phyloP scores from a whole-genome alignment of 805 yeast species.

The Candida ipomoeae region DNA sequence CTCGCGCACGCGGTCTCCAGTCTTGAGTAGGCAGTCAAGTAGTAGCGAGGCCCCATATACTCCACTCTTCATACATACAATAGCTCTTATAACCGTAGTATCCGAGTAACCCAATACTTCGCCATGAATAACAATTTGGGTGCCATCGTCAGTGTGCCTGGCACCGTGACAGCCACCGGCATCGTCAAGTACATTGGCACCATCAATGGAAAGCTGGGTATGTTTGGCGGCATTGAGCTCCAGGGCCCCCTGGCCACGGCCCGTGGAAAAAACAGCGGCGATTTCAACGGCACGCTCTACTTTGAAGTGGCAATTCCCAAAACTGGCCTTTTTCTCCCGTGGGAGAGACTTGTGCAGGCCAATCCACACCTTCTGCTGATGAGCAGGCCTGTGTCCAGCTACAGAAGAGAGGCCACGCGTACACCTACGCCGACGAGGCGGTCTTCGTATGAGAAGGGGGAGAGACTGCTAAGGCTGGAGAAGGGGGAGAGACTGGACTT shows the following conservation, averaged over 20 bases:
- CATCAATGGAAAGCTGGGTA: constrained; percentile 66
- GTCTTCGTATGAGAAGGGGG: not conserved
- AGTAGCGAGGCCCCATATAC: too few relatives aligned
- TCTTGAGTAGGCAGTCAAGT: not conserved
- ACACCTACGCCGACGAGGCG: constrained; percentile 3
- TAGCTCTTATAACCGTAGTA: too few relatives aligned
- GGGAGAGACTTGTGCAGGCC: constrained; percentile 37
- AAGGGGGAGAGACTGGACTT: not conserved
- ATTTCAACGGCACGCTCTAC: constrained; percentile 65
- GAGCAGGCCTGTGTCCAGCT: constrained; percentile 5
- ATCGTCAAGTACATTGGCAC: constrained; percentile 66
- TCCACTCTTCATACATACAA: too few relatives aligned
- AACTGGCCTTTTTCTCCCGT: constrained; percentile 73
- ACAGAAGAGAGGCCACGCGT: constrained; percentile 1
- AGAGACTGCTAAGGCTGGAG: not conserved
- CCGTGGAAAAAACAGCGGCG: constrained; percentile 85
- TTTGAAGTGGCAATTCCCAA: constrained; percentile 60
- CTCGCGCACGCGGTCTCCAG: not conserved
- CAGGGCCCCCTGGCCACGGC: constrained; percentile 53
- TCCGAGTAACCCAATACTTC: not conserved
- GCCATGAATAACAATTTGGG: constrained; percentile 33
- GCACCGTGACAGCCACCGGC: constrained; percentile 57
- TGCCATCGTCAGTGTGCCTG: constrained; percentile 50
- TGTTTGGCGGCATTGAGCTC: constrained; percentile 84
- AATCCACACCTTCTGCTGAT: constrained; percentile 27